A percentile compares a stretch with the other conserved stretches of the same genome.
Conservation (phyloP, 805 yeast genomes). For the Ogataea angusta region DNA sequence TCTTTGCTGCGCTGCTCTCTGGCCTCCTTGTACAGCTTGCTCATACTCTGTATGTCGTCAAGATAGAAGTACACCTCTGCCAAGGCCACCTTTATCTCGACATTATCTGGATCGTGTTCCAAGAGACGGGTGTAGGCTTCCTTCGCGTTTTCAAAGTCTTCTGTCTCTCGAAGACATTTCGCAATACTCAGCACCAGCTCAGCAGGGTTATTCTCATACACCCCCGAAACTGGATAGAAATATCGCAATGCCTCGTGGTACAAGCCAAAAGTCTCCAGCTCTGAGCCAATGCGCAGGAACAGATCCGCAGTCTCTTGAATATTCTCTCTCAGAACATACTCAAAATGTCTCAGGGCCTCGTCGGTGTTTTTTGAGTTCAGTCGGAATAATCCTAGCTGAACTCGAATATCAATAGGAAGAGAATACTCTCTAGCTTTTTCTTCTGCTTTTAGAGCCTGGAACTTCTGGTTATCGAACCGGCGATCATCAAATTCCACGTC, state of each 20-base stretch:
- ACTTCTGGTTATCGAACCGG: slow-evolving; percentile 47
- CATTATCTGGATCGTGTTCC: slow-evolving; percentile 54
- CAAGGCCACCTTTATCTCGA: slow-evolving; percentile 71
- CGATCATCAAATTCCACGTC: slow-evolving; percentile 86
- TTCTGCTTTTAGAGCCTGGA: slow-evolving; percentile 37
- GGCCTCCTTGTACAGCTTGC: slow-evolving; percentile 52
- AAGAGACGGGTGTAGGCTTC: slow-evolving; percentile 54
- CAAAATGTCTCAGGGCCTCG: slow-evolving; percentile 75
- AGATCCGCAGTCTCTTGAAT: slow-evolving; percentile 68
- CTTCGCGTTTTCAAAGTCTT: slow-evolving; percentile 63
- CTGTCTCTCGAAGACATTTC: slow-evolving; percentile 71
- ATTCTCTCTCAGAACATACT: slow-evolving; percentile 49
- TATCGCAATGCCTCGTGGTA: slow-evolving; percentile 75
- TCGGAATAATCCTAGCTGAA: slow-evolving; percentile 73
- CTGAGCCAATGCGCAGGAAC: slow-evolving; percentile 70
- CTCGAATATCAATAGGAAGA: slow-evolving; percentile 84
- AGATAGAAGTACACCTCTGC: slow-evolving; percentile 77
- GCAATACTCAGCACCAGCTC: slow-evolving; percentile 64
- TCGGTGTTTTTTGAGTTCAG: slow-evolving; percentile 57
- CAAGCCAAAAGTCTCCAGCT: slow-evolving; percentile 63
- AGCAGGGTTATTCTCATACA: slow-evolving; percentile 49
- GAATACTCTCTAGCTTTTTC: slow-evolving; percentile 42
- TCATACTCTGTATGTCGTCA: slow-evolving; percentile 58
- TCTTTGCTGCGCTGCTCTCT: slow-evolving; percentile 37
- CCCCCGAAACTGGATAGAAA: slow-evolving; percentile 51